Percentiles rank a stretch among this genome's conserved stretches.
Evolutionary conservation across 2,329 filamentous ascomycete species (phyloP).

Genomic region (Fusarium pseudocircinatum): DNA sequence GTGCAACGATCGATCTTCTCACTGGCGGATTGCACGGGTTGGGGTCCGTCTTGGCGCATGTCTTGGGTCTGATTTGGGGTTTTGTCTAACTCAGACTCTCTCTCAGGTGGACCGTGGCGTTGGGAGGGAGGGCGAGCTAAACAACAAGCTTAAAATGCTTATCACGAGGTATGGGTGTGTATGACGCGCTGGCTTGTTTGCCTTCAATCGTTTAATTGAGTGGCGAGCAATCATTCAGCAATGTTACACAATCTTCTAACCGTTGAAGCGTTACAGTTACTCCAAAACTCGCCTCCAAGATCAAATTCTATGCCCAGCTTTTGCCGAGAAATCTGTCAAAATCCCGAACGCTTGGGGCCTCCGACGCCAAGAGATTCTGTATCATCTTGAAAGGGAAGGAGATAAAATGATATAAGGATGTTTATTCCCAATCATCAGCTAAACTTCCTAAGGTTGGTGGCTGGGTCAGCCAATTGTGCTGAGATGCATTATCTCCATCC

Average conservation of each 20-base stretch:
- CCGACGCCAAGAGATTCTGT: not conserved
- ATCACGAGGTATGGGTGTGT: slow-evolving; percentile 2
- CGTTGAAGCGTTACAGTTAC: not conserved
- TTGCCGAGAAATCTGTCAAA: slow-evolving; percentile 24
- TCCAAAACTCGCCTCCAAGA: slow-evolving; percentile 9
- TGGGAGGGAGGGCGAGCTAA: slow-evolving; percentile 2
- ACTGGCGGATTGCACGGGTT: not conserved
- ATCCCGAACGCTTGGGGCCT: slow-evolving; percentile 14
- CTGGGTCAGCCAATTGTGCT: not conserved
- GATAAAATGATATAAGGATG: not conserved
- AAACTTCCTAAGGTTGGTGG: not conserved
- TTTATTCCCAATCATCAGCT: not conserved
- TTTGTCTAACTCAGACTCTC: not conserved
- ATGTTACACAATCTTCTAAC: not conserved
- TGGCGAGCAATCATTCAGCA: not conserved
- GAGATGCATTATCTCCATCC: not conserved
- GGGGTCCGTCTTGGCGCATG: slow-evolving; percentile 28
- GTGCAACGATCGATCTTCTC: slow-evolving; percentile 31
- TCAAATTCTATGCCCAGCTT: not conserved
- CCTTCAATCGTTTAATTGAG: not conserved
- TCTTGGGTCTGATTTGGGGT: not conserved
- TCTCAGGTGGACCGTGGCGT: slow-evolving; percentile 4
- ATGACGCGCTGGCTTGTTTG: slow-evolving; percentile 5
- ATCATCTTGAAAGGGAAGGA: slow-evolving; percentile 28
- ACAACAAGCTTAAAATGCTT: slow-evolving; percentile 32